phyloP scores from a whole-genome alignment of 2,329 filamentous ascomycete genomes.

The Tolypocladium ovalisporum region DNA sequence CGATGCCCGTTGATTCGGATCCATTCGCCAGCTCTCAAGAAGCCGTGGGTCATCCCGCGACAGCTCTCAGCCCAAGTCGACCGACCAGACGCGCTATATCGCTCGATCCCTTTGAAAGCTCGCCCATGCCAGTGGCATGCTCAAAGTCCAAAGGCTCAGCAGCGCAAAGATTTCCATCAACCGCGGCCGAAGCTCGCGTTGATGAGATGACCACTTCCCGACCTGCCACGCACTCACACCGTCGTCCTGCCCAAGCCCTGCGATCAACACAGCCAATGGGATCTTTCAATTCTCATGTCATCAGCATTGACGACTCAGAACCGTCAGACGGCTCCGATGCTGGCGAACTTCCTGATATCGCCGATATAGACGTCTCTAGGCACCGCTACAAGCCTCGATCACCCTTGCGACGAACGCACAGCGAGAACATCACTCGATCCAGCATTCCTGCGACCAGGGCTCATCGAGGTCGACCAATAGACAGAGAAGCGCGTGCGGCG shows the following conservation, averaged over 20 bases:
- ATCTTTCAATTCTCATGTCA: conserved; percentile 10
- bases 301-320: conserved; percentile 25
- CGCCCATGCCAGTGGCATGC: not conserved
- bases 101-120: conserved; percentile 8
- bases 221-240: not conserved
- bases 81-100: conserved; percentile 5
- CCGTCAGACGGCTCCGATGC: conserved; percentile 25
- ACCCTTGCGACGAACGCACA: conserved; percentile 18
- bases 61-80: not conserved
- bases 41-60: not conserved
- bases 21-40: conserved; percentile 24
- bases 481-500: not conserved
- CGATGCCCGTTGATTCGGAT: conserved; percentile 12
- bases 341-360: conserved; percentile 38
- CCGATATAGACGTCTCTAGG: conserved; percentile 23
- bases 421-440: conserved; percentile 12
- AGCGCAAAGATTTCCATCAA: not conserved
- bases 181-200: not conserved
- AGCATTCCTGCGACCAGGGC: not conserved
- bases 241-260: not conserved
- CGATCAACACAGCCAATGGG: not conserved
- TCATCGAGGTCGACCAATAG: not conserved
- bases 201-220: not conserved
- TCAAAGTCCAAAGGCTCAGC: not conserved
- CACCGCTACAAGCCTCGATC: conserved; percentile 7